Percentiles rank a stretch among this genome's conserved stretches.
Evolutionary conservation across 164 flowering plant species (phyloP).

Genomic region (Amborella trichopoda): DNA sequence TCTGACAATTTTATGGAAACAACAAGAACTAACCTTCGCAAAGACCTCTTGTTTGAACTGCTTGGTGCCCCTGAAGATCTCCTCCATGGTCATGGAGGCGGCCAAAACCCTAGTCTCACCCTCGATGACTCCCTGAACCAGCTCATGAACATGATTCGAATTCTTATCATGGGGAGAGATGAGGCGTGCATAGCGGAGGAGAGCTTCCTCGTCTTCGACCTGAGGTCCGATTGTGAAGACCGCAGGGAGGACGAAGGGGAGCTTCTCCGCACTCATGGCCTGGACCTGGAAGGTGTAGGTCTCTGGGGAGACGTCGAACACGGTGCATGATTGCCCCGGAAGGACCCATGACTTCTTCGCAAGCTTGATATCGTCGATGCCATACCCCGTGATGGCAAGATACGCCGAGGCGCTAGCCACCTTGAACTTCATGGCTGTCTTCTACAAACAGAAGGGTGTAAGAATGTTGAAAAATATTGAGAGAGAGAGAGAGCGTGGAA

Average conservation of each 20-base stretch:
- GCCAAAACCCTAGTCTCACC: constrained; percentile 37
- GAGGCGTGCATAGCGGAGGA: constrained; percentile 17
- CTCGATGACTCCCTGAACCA: constrained; percentile 29
- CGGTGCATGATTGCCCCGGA: constrained; percentile 12
- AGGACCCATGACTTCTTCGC: constrained; percentile 17
- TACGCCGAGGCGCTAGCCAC: constrained; percentile 17
- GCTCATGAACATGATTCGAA: constrained; percentile 24
- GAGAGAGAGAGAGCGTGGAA: too few relatives aligned
- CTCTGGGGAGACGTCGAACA: constrained; percentile 19
- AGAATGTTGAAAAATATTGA: too few relatives aligned
- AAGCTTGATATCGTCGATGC: constrained; percentile 16
- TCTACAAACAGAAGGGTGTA: too few relatives aligned
- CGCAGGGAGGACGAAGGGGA: constrained; percentile 21
- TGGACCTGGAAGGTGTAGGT: constrained; percentile 20
- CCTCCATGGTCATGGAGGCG: constrained; percentile 41
- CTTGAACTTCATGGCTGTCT: constrained; percentile 8
- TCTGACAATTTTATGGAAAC: too few relatives aligned
- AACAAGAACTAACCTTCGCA: too few relatives aligned
- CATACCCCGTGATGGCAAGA: constrained; percentile 15
- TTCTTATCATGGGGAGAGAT: constrained; percentile 21
- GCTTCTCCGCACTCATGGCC: constrained; percentile 25
- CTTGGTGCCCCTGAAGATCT: constrained; percentile 26
- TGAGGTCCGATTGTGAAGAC: constrained; percentile 24
- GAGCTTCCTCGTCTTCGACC: constrained; percentile 8
- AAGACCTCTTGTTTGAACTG: constrained; percentile 28